Evolutionary conservation across 1,284 basidiomycete genomes (phyloP).

Genomic region (Pseudozyma sp.): DNA sequence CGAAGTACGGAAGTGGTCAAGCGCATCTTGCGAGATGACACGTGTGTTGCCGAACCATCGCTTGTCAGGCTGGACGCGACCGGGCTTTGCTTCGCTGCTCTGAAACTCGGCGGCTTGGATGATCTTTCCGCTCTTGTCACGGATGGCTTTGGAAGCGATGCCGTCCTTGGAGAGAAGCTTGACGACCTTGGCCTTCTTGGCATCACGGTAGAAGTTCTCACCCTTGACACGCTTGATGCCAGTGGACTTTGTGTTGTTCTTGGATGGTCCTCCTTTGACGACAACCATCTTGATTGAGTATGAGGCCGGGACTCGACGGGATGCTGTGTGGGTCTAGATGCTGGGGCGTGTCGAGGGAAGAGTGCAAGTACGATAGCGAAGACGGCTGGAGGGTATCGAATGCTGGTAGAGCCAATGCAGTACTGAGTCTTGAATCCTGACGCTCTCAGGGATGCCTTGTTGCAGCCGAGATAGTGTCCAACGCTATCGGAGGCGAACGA

Average conservation of each 20-base stretch:
- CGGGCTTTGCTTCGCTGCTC: slow-evolving; percentile 65
- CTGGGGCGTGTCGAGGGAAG: background rate
- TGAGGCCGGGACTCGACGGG: slow-evolving; percentile 6
- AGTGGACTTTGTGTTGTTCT: slow-evolving; percentile 53
- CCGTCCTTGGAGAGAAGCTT: slow-evolving; percentile 66
- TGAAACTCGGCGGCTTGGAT: slow-evolving; percentile 66
- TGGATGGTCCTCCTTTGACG: slow-evolving; percentile 56
- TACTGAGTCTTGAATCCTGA: background rate
- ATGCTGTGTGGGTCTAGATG: slow-evolving; percentile 25
- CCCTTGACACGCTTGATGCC: slow-evolving; percentile 60
- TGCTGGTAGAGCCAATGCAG: background rate
- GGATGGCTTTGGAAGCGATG: slow-evolving; percentile 64
- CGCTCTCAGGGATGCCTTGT: background rate
- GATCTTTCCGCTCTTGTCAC: slow-evolving; percentile 66
- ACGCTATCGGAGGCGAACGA: background rate
- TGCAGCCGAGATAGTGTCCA: slow-evolving; percentile 1
- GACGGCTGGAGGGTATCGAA: slow-evolving; percentile 8
- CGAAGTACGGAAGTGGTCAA: slow-evolving; percentile 73
- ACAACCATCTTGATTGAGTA: slow-evolving; percentile 46
- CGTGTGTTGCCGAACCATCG: slow-evolving; percentile 81
- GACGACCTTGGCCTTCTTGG: slow-evolving; percentile 66
- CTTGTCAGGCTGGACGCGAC: slow-evolving; percentile 67
- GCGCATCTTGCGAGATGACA: slow-evolving; percentile 76
- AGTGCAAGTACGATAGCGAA: slow-evolving; percentile 3
- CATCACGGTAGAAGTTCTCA: slow-evolving; percentile 69